These are phyloP conservation scores for Emericellopsis atlantica DNA, from an alignment of 2,329 filamentous ascomycete species.

Conservation along the genomic window DNA sequence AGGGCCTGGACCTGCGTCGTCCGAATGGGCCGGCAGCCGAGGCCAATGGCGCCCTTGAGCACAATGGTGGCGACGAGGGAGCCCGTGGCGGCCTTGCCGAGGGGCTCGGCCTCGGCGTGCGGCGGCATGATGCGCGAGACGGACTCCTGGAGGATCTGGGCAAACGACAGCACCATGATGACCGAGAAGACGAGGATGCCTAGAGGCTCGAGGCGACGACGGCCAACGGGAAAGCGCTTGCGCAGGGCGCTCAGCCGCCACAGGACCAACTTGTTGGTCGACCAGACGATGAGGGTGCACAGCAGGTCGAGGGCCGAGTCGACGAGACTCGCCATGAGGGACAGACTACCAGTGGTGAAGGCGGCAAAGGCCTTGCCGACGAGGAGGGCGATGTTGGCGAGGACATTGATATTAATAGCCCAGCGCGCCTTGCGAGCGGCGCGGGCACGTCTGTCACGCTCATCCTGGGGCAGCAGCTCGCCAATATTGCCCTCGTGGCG, in stretches of 20 bases:
- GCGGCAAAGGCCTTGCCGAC: constrained; percentile 64
- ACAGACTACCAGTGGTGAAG: constrained; percentile 67
- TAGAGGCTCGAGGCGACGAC: constrained; percentile 57
- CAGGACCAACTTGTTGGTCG: constrained; percentile 56
- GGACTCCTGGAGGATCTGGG: constrained; percentile 61
- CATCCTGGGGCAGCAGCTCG: constrained; percentile 17
- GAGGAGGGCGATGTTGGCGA: constrained; percentile 61
- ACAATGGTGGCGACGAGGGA: constrained; percentile 62
- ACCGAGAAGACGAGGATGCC: constrained; percentile 69
- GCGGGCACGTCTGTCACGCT: constrained; percentile 11
- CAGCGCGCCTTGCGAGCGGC: constrained; percentile 20
- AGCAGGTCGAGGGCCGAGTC: constrained; percentile 69
- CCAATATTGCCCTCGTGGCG: constrained; percentile 15
- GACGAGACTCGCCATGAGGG: constrained; percentile 63
- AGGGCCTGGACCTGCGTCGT: constrained; percentile 73
- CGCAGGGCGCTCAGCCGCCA: constrained; percentile 35
- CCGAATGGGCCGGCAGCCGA: constrained; percentile 71
- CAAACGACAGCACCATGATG: constrained; percentile 74
- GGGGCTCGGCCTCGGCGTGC: constrained; percentile 33
- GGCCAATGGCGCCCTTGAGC: constrained; percentile 69
- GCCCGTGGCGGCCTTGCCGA: constrained; percentile 13
- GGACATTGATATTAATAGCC: constrained; percentile 73
- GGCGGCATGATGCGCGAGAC: constrained; percentile 43
- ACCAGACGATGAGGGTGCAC: constrained; percentile 68
- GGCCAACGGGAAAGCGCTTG: constrained; percentile 61